phyloP scores from a whole-genome alignment of 1,284 basidiomycete species.

The Meira miltonrushii region DNA sequence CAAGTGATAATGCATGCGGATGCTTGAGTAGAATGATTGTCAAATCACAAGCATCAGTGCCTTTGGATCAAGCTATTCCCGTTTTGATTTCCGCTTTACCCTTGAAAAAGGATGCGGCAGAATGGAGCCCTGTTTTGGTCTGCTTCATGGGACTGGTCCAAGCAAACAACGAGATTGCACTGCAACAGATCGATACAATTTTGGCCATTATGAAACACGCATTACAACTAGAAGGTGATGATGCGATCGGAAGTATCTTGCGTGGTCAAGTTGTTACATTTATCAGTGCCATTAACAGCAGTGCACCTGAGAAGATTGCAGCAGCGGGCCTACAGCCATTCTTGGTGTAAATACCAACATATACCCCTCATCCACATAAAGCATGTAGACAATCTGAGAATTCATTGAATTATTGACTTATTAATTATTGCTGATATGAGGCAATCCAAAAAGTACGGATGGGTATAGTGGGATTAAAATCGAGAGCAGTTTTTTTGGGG shows the following conservation, averaged over 20 bases:
- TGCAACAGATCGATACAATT: constrained; percentile 73
- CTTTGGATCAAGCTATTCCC: constrained; percentile 79
- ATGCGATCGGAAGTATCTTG: constrained; percentile 55
- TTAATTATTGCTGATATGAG: no score
- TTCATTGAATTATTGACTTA: no score
- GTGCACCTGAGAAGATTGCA: constrained; percentile 69
- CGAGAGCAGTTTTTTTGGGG: no score
- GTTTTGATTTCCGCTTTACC: constrained; percentile 78
- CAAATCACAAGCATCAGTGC: constrained; percentile 74
- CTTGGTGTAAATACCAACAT: constrained; percentile 46
- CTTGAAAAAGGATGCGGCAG: constrained; percentile 75
- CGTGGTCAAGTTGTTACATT: constrained; percentile 57
- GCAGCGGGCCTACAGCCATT: constrained; percentile 63
- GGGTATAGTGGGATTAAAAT: no score
- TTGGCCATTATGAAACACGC: constrained; percentile 78
- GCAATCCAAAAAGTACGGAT: no score
- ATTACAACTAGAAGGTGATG: constrained; percentile 57
- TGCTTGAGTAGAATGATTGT: constrained; percentile 82
- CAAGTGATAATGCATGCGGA: constrained; percentile 91
- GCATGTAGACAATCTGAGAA: no score
- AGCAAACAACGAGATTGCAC: constrained; percentile 63
- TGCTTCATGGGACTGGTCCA: constrained; percentile 84
- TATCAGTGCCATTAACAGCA: constrained; percentile 67
- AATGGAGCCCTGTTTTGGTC: constrained; percentile 68
- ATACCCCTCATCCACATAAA: no score